Conservation (phyloP, 169 alveolate genomes). For the Plasmodium billcollinsi region DNA sequence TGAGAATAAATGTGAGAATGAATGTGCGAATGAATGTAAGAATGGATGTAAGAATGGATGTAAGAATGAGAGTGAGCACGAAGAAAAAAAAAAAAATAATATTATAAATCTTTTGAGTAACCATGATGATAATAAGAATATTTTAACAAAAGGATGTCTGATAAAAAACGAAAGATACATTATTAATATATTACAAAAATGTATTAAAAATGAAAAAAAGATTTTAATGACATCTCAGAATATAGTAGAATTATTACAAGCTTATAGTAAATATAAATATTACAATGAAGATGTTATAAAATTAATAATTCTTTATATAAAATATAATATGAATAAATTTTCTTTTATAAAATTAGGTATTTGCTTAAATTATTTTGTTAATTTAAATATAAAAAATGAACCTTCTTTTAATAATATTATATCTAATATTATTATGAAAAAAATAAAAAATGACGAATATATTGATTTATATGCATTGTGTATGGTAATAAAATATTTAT, state of each 20-base stretch:
- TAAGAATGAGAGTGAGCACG: too few relatives aligned
- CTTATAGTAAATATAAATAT: slow-evolving; percentile 22
- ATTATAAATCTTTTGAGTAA: not conserved
- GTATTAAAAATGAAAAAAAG: not conserved
- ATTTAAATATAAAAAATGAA: slow-evolving; percentile 51
- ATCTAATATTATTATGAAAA: slow-evolving; percentile 23
- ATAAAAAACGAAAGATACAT: slow-evolving; percentile 33
- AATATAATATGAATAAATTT: slow-evolving; percentile 32
- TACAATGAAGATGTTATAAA: not conserved
- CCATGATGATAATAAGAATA: too few relatives aligned
- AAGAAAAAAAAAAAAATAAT: not conserved
- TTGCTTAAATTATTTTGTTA: slow-evolving; percentile 44
- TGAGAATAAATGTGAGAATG: too few relatives aligned
- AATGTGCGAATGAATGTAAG: too few relatives aligned
- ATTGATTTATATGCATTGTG: slow-evolving; percentile 50
- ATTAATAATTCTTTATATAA: slow-evolving; percentile 19
- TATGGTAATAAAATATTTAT: slow-evolving; percentile 21
- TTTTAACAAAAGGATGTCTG: not conserved
- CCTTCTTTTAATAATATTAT: slow-evolving; percentile 15
- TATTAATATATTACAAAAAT: slow-evolving; percentile 23
- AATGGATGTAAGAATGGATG: too few relatives aligned
- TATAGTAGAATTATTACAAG: slow-evolving; percentile 21
- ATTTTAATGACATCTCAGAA: not conserved
- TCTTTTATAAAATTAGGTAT: slow-evolving; percentile 35
- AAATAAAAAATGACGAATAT: slow-evolving; percentile 47